phyloP scores from a whole-genome alignment of 768 basidiomycete species.

The Amanita polypyramis region DNA sequence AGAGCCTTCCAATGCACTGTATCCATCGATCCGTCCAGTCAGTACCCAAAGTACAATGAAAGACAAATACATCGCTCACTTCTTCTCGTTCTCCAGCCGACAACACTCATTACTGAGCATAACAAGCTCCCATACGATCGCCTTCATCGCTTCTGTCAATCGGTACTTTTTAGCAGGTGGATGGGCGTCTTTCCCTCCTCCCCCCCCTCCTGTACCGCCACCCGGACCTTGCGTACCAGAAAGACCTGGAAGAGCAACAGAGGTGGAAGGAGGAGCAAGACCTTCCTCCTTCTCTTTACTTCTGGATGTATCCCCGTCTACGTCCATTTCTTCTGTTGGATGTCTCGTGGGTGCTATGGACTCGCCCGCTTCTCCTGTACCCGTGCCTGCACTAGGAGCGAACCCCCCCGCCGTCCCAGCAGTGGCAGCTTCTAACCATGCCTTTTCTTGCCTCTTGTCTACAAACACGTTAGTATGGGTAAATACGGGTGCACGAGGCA shows the following conservation, averaged over 20 bases:
- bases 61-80: conserved; percentile 20
- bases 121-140: conserved; percentile 70
- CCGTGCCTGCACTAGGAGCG: conserved; percentile 14
- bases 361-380: conserved; percentile 14
- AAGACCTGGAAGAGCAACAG: not conserved
- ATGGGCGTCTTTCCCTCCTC: conserved; percentile 30
- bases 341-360: conserved; percentile 32
- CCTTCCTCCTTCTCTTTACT: conserved; percentile 20
- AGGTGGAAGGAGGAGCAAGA: conserved; percentile 16
- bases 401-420: conserved; percentile 1
- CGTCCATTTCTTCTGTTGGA: conserved; percentile 37
- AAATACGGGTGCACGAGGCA: not conserved
- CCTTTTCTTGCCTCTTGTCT: conserved; percentile 53
- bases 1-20: conserved; percentile 50
- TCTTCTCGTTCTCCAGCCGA: conserved; percentile 41
- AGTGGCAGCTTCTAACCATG: conserved; percentile 22
- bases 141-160: conserved; percentile 74
- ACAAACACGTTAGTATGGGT: conserved; percentile 2
- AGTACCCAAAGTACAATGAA: not conserved
- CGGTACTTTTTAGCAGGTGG: conserved; percentile 71
- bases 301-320: conserved; percentile 18
- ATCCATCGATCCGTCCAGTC: conserved; percentile 2
- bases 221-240: not conserved
- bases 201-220: too few relatives aligned
- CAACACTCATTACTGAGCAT: conserved; percentile 77